Base-by-base conservation (phyloP, 768 basidiomycete species). In the Leccinum broughii region DNA sequence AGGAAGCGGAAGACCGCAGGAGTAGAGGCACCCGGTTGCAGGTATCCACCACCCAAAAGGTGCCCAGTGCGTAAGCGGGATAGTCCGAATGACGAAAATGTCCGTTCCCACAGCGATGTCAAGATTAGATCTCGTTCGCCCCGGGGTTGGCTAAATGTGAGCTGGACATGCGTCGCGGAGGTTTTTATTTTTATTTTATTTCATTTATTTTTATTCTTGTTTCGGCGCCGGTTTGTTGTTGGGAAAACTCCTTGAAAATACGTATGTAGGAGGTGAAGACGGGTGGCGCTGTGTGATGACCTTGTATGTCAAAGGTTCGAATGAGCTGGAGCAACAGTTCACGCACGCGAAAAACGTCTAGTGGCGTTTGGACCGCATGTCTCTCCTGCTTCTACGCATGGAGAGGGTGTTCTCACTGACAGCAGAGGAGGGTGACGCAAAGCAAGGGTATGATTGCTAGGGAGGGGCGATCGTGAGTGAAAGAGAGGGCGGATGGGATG, bases 1-100 rank as follows among this genome's bases (percentile, higher is more conserved):
- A 68, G 71, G 70, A 65, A 65, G 57, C 69, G 71, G 71, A 64
- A 67, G 69, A n/a, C 70, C 70, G 69, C 62, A 68, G 60, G 64
- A 51, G 52, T 51, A 61, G 50, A 52, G 46, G 39, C 48, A 44
- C n/a, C 64, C 53, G 64, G 55, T 48, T 59, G 39, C 55, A 65
- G 32, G 59, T 61, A 46, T 14, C 54, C 64, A 54, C 28, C 13
- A 22, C 28, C 32, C 51, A 53, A 28, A n/a, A 20, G n/a, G 51
- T 52, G 24, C 15, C 32, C 28, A 51, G 11, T 41, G 57, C 57
- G 53, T 30, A n/a, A 44, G 28, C 68, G 70, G 71, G 22, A 65
- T 54, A 34, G 13, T 41, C 71, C 71, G 71, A 64, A 14, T 30
- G 9, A 62, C 64, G 51, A 72, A 66, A 72, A 66, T 70, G 62